phyloP scores from a whole-genome alignment of 306 rosid species.

The Cicer cuneatum region DNA sequence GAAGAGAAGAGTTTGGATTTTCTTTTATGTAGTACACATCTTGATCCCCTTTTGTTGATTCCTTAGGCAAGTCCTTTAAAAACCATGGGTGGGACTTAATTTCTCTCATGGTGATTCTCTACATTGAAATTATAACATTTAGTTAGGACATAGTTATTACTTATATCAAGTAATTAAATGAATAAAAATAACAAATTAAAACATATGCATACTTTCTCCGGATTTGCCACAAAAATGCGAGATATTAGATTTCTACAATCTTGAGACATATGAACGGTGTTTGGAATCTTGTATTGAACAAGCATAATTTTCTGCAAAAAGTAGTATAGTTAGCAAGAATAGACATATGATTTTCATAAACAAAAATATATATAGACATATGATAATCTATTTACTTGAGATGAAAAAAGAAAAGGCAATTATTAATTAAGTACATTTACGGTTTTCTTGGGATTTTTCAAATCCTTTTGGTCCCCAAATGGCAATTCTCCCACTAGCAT shows the following conservation, averaged over 20 bases:
- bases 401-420: background rate
- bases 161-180: conserved; percentile 7
- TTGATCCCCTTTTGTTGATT: conserved; percentile 60
- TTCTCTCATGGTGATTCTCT: conserved; percentile 68
- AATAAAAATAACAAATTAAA: background rate
- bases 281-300: conserved; percentile 72
- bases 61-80: conserved; percentile 63
- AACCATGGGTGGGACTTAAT: conserved; percentile 72
- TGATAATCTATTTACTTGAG: background rate
- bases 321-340: conserved; percentile 1
- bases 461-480: conserved; percentile 66
- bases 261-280: conserved; percentile 62
- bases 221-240: conserved; percentile 69
- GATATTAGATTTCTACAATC: conserved; percentile 68
- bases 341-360: background rate
- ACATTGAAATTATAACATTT: conserved; percentile 25
- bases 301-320: conserved; percentile 63
- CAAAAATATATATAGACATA: too few relatives aligned
- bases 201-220: conserved; percentile 53
- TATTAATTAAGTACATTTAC: conserved; percentile 40
- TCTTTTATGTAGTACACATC: conserved; percentile 52
- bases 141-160: background rate
- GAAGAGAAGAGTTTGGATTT: conserved; percentile 56
- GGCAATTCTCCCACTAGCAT: conserved; percentile 72
- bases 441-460: conserved; percentile 60